Percentiles rank a stretch among this genome's conserved stretches.
phyloP scores from a whole-genome alignment of 495 filamentous ascomycete genomes.

The Friedmanniomyces simplex region DNA sequence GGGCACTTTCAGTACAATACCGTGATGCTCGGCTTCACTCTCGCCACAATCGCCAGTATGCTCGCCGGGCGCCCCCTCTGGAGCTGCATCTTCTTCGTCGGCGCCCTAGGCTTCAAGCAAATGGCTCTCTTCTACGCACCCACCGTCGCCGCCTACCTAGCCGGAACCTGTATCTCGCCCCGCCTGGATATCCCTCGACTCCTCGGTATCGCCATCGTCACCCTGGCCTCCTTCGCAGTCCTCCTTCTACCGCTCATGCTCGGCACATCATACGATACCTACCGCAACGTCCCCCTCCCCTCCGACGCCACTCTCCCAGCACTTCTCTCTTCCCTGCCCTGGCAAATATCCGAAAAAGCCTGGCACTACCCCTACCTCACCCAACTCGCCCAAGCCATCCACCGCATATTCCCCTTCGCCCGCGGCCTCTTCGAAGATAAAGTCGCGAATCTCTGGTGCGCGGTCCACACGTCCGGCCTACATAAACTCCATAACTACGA shows the following conservation, averaged over 20 bases:
- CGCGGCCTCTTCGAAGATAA: constrained; percentile 96
- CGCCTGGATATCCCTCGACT: constrained; percentile 58
- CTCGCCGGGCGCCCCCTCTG: constrained; percentile 75
- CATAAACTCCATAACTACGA: constrained; percentile 64
- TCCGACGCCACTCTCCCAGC: constrained; percentile 42
- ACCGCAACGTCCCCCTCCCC: constrained; percentile 41
- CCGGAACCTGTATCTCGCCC: constrained; percentile 74
- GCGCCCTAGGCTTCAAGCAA: constrained; percentile 88
- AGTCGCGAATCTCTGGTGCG: constrained; percentile 96
- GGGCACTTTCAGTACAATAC: constrained; percentile 99
- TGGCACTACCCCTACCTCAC: constrained; percentile 61
- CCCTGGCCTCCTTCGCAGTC: constrained; percentile 59
- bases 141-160: constrained; percentile 78
- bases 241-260: constrained; percentile 64
- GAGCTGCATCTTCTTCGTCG: constrained; percentile 89
- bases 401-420: constrained; percentile 89
- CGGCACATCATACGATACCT: constrained; percentile 51
- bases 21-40: constrained; percentile 85
- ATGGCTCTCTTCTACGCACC: constrained; percentile 98
- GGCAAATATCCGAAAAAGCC: constrained; percentile 50
- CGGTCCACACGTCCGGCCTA: constrained; percentile 58
- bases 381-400: constrained; percentile 68
- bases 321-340: constrained; percentile 45
- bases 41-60: constrained; percentile 80
- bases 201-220: constrained; percentile 61